These are phyloP conservation scores for Mycena venus DNA, from an alignment of 768 basidiomycete genomes.

Conservation along the genomic window DNA sequence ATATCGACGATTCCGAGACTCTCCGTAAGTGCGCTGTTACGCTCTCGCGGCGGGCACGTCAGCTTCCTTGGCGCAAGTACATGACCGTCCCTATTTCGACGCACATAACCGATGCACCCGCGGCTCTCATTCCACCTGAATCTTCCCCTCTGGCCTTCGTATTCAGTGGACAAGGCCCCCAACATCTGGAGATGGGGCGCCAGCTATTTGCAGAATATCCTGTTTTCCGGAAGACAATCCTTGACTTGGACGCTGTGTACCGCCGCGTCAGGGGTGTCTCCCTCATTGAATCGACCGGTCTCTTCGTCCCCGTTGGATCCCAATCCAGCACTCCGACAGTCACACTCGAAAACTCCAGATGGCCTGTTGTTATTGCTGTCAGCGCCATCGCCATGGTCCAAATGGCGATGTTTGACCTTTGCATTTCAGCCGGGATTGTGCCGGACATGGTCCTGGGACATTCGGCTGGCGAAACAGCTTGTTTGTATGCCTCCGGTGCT, in stretches of 20 bases:
- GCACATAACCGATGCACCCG: conserved; percentile 25
- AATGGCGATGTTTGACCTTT: conserved; percentile 46
- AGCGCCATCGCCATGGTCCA: conserved; percentile 47
- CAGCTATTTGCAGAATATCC: too few species aligned
- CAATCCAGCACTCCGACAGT: neutral
- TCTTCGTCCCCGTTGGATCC: conserved; percentile 33
- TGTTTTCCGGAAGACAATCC: too few species aligned
- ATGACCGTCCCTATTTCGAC: conserved; percentile 17
- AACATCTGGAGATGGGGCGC: too few species aligned
- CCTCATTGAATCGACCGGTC: conserved; percentile 41
- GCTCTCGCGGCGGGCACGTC: conserved; percentile 34
- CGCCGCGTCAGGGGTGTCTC: conserved; percentile 36
- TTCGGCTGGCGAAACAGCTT: conserved; percentile 51
- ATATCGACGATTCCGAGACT: neutral
- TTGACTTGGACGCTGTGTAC: too few species aligned
- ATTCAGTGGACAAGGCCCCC: conserved; percentile 50
- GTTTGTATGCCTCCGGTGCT: conserved; percentile 49
- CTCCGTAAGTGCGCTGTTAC: too few species aligned
- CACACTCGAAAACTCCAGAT: neutral
- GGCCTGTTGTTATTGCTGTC: conserved; percentile 39
- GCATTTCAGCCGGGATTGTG: conserved; percentile 37
- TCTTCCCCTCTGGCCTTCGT: conserved; percentile 42
- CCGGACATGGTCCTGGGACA: conserved; percentile 48
- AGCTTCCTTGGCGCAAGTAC: conserved; percentile 31
- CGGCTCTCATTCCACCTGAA: conserved; percentile 30